Conservation (phyloP, 768 basidiomycete species). For the Leccinum fibrillosum region DNA sequence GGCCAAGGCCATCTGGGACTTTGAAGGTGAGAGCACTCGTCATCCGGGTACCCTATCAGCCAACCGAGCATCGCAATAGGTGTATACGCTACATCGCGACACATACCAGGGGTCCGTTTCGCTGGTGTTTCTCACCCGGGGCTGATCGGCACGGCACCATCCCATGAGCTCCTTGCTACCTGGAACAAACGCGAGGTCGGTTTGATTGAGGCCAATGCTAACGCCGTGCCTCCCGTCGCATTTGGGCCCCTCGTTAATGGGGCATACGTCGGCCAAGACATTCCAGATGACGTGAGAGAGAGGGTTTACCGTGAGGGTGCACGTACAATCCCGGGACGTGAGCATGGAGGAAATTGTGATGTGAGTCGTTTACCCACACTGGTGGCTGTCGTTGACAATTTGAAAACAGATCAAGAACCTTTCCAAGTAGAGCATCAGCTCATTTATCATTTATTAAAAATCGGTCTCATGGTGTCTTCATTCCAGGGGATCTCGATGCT, state of each 20-base stretch:
- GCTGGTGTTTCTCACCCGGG: constrained; percentile 77
- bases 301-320: constrained; percentile 67
- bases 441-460: background rate
- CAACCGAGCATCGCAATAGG: constrained; percentile 34
- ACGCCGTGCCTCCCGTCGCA: constrained; percentile 61
- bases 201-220: constrained; percentile 51
- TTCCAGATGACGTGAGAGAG: constrained; percentile 41
- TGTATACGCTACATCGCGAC: constrained; percentile 68
- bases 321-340: constrained; percentile 71
- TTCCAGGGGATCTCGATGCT: constrained; percentile 61
- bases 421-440: constrained; percentile 40
- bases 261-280: constrained; percentile 68
- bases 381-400: background rate
- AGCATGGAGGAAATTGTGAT: constrained; percentile 79
- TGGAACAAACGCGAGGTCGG: constrained; percentile 74
- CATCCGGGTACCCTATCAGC: background rate
- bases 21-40: constrained; percentile 44
- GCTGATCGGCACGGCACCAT: constrained; percentile 74
- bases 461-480: background rate
- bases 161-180: constrained; percentile 62
- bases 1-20: constrained; percentile 80
- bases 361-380: constrained; percentile 31
- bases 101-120: constrained; percentile 77
- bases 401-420: constrained; percentile 65
- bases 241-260: constrained; percentile 58